Conservation (phyloP, 2,329 filamentous ascomycete species). For the Hypoxylon sp. region DNA sequence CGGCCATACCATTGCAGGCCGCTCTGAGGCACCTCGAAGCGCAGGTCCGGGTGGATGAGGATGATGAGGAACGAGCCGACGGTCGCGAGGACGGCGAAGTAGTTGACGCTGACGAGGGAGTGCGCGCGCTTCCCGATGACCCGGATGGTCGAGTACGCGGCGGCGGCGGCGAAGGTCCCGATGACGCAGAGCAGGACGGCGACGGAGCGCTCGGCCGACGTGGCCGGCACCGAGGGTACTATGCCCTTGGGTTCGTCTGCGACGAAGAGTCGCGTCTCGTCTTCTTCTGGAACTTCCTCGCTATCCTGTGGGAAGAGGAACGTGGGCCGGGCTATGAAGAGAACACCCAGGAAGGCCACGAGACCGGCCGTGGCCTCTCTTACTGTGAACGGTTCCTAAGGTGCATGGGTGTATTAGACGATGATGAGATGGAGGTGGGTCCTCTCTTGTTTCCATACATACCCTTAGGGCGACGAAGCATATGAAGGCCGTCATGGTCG, state of each 20-base stretch:
- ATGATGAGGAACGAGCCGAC: slow-evolving; percentile 70
- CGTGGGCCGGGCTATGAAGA: slow-evolving; percentile 76
- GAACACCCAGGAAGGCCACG: slow-evolving; percentile 74
- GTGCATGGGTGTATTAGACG: slow-evolving; percentile 51
- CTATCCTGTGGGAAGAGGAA: slow-evolving; percentile 58
- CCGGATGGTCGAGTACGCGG: slow-evolving; percentile 75
- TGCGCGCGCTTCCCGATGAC: slow-evolving; percentile 79
- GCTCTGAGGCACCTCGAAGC: slow-evolving; percentile 48
- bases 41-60: slow-evolving; percentile 52
- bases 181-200: slow-evolving; percentile 72
- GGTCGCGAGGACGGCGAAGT: slow-evolving; percentile 74
- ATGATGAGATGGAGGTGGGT: neutral
- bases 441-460: slow-evolving; percentile 6
- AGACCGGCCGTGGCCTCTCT: slow-evolving; percentile 74
- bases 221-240: slow-evolving; percentile 46
- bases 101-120: slow-evolving; percentile 79
- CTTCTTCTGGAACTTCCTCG: neutral
- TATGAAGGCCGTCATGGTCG: slow-evolving; percentile 71
- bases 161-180: slow-evolving; percentile 73
- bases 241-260: slow-evolving; percentile 28
- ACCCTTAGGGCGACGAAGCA: slow-evolving; percentile 62
- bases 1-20: slow-evolving; percentile 55
- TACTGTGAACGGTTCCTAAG: slow-evolving; percentile 73
- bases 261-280: slow-evolving; percentile 13
- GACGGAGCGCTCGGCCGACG: slow-evolving; percentile 67